These are phyloP conservation scores for Cordyceps tenuipes DNA, from an alignment of 2,329 filamentous ascomycete species.

Conservation along the genomic window DNA sequence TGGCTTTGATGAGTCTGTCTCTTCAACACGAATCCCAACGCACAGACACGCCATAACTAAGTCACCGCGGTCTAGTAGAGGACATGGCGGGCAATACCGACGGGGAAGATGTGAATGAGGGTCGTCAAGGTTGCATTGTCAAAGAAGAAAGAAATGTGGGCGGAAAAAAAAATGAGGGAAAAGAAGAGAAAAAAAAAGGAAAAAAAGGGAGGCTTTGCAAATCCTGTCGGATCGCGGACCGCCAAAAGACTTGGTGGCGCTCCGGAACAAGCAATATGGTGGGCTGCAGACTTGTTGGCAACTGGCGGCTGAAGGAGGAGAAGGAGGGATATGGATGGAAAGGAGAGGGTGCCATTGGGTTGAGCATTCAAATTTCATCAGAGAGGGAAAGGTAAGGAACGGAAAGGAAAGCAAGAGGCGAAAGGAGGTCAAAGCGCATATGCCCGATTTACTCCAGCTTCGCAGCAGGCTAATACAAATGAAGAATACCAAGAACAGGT, in stretches of 20 bases:
- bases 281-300: not conserved
- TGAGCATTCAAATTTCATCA: too few species aligned
- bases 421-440: not conserved
- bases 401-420: not conserved
- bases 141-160: not conserved
- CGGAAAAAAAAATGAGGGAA: not conserved
- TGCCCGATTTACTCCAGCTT: not conserved
- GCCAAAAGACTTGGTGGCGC: not conserved
- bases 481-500: too few species aligned
- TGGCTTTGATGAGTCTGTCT: not conserved
- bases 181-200: not conserved
- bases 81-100: not conserved
- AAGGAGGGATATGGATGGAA: too few species aligned
- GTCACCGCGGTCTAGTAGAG: not conserved
- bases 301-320: not conserved
- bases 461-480: not conserved
- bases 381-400: too few species aligned
- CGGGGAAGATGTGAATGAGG: not conserved
- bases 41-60: not conserved
- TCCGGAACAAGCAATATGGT: constrained; percentile 1
- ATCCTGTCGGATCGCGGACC: not conserved
- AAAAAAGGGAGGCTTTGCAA: not conserved
- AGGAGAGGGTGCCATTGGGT: too few species aligned
- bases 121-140: not conserved
- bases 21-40: not conserved